A percentile compares a stretch with the other conserved stretches of the same genome.
Conservation (phyloP, 306 rosid species). For the Urtica urens region DNA sequence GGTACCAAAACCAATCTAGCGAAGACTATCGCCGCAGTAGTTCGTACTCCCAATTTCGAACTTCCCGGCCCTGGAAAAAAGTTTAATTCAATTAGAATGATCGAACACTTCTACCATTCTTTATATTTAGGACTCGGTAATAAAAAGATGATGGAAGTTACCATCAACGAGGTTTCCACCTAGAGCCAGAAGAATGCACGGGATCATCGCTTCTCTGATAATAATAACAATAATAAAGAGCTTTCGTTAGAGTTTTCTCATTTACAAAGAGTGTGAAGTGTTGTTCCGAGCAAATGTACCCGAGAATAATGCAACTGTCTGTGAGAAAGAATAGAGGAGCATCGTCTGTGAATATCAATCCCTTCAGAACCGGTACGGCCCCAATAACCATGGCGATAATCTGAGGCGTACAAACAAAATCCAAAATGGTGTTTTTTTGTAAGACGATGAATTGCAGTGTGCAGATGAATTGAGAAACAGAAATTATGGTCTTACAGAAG, state of each 20-base stretch:
- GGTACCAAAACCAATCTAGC: conserved; percentile 79
- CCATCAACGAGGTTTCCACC: conserved; percentile 97
- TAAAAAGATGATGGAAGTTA: conserved; percentile 21
- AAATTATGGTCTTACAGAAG: conserved; percentile 63
- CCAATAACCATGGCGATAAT: conserved; percentile 86
- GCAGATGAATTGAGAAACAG: neutral
- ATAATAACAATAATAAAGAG: too few species aligned
- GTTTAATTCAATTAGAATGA: conserved; percentile 1
- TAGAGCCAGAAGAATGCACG: conserved; percentile 91
- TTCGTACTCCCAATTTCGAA: conserved; percentile 78
- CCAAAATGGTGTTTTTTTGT: neutral
- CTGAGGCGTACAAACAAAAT: conserved; percentile 33
- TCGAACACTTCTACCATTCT: neutral
- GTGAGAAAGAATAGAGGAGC: conserved; percentile 93
- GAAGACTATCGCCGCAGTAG: conserved; percentile 78
- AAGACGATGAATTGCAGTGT: neutral
- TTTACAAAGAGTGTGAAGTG: too few species aligned
- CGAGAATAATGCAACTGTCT: conserved; percentile 94
- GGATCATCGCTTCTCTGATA: conserved; percentile 98
- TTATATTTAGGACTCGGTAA: neutral
- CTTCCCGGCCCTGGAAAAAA: conserved; percentile 84
- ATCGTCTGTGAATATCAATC: conserved; percentile 55
- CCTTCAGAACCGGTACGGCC: conserved; percentile 58
- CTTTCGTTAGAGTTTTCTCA: too few species aligned
- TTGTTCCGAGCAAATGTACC: conserved; percentile 39